Evolutionary conservation across 495 filamentous ascomycete genomes (phyloP), one percentile per base, ranked within the genome.

Genomic region (Pyronema omphalodes): DNA sequence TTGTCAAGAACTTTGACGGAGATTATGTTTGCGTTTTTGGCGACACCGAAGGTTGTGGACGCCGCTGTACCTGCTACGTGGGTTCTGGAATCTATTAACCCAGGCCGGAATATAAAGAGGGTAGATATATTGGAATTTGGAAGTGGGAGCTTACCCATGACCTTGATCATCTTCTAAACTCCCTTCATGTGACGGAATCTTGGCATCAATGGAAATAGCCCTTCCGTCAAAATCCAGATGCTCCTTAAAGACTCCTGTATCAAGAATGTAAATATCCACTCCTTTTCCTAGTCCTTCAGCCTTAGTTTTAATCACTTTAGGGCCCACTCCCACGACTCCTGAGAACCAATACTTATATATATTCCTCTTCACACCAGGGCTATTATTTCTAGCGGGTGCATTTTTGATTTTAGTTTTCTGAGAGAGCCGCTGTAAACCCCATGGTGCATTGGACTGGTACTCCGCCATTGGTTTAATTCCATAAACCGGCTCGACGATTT

Each of bases 61-160:
- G 71, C 82, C 44, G 81, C 75, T 14, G 80, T 85, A 19, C 82
- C 82, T 2, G 81, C 74, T 45, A 80, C 78, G 68, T 85, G 82
- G 11, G 75, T 82, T 34, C 50, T 51, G 33, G 17, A 15, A 47
- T 9, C 3, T 47, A 9, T 15, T 9, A 15, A 17, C 18, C 18
- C 1, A 9, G 44, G 23, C 23, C 23, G 2, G 23, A 1, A 29
- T 1, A 29, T 29, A 29, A 29, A 29, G 23, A 29, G 23, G 1
- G 23, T 29, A 29, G 23, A 29, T 1, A 29, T 29, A 29, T 29
- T 29, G 23, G 5, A 47, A 47, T 1, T 1, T 9, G 17, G 23
- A 15, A 9, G 23, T 3, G 44, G 11, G 35, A 36, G 12, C 48
- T n/a, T 51, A 51, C 0, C 73, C 73, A 50, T 75, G 73, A 9